Base-by-base conservation (phyloP, 108 stramenopile genomes). In the Nitzschia putrida region DNA sequence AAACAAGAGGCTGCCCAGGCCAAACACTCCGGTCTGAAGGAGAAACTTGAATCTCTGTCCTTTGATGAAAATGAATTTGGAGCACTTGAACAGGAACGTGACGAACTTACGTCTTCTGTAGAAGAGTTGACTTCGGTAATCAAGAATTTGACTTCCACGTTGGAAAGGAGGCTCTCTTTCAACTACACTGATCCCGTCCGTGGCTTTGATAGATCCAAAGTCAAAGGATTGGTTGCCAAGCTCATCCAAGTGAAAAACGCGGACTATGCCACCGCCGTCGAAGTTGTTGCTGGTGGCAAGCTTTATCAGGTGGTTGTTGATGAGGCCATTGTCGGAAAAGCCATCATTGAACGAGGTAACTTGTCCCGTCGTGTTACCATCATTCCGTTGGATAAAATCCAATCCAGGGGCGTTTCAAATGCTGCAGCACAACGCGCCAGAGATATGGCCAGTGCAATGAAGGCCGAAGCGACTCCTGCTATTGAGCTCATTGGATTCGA, bases 301-400 rank as follows among this genome's bases (percentile, higher is more conserved):
- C 91, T 97, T 8, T 94, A 84, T 57, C 95, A 99, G 80, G 97
- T 99, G 26, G 98, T 99, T 12, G 97, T 98, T 13, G 98, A 99
- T 66, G 96, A 92, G 65, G 97, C 95, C 23, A 83, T 89, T 25
- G 97, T 97, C 10, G 96, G 97, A 51, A 97, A 98, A 74, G 92
- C 95, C 52, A 86, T 99, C 11, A 81, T 99, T 18, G 80, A 92
- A 58, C 90, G 92, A 58, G 99, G 99, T 58, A 90, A 92, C 57
- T 86, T 99, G 5, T 74, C 88, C 65, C 78, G 91, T 20, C 91
- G 99, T 22, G 97, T 98, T 24, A 99, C 99, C 1, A 92, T 99
- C 66, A 94, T 99, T 63, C 99, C 99, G 16, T 83, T 99, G 12
- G 96, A 97, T 82, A 98, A 97, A 79, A 95, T 99, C 77, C 59